phyloP scores from a whole-genome alignment of 495 filamentous ascomycete species.

The Parathielavia hyrcaniae region DNA sequence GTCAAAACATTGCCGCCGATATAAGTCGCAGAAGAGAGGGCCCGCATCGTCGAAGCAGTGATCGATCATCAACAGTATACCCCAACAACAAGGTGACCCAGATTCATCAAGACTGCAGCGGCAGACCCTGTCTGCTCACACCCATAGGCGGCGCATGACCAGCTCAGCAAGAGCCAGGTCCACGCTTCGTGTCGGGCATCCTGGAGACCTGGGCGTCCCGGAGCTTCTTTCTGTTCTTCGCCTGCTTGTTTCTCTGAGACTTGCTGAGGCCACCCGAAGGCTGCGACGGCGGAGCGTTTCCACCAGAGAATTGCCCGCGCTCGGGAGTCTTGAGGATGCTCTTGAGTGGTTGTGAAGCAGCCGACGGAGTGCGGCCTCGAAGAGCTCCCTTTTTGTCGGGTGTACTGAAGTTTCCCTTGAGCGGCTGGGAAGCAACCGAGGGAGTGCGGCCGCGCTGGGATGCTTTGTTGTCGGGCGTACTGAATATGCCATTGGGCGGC shows the following conservation, averaged over 20 bases:
- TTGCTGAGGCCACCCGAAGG: neutral
- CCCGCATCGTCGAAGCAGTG: too few species aligned
- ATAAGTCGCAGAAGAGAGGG: too few species aligned
- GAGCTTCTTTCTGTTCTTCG: neutral
- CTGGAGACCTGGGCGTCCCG: neutral
- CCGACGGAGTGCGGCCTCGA: neutral
- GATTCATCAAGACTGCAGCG: neutral
- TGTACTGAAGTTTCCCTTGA: slow-evolving; percentile 13
- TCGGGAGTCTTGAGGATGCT: slow-evolving; percentile 15
- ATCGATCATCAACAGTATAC: neutral
- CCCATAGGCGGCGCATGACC: neutral
- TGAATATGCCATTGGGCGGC: slow-evolving; percentile 9
- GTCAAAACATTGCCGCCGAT: neutral
- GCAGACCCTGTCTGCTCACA: neutral
- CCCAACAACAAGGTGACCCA: neutral
- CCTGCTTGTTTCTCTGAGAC: neutral
- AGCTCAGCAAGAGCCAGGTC: neutral
- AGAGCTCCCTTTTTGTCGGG: neutral
- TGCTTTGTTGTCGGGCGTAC: neutral
- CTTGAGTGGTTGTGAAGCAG: neutral
- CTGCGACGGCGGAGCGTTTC: neutral
- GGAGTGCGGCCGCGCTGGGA: neutral
- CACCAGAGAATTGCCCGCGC: neutral
- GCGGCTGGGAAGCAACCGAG: neutral
- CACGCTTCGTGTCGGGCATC: neutral